These are phyloP conservation scores for Neofusicoccum cordaticola DNA, from an alignment of 2,329 filamentous ascomycete species.

Conservation along the genomic window DNA sequence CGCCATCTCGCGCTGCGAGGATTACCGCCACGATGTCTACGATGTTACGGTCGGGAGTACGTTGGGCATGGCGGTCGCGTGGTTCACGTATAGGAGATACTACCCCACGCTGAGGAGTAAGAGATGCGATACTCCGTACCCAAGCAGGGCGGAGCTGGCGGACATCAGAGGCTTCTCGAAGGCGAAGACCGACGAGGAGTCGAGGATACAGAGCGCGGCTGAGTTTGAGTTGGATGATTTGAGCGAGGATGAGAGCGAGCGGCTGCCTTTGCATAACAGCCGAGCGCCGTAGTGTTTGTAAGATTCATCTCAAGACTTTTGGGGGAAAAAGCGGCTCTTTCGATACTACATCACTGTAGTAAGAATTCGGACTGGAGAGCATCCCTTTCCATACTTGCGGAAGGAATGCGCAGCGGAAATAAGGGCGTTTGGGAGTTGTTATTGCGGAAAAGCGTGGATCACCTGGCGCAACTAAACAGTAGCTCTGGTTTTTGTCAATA, in stretches of 20 bases:
- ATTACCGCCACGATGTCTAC: conserved; percentile 64
- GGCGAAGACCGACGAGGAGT: conserved; percentile 47
- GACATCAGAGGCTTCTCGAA: conserved; percentile 34
- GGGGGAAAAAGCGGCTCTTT: too few relatives aligned
- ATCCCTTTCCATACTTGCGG: too few relatives aligned
- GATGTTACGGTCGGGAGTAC: conserved; percentile 58
- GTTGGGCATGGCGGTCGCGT: conserved; percentile 54
- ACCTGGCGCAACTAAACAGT: too few relatives aligned
- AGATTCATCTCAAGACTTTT: too few relatives aligned
- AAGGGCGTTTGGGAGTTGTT: too few relatives aligned
- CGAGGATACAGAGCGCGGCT: conserved; percentile 26
- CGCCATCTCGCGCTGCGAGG: conserved; percentile 60
- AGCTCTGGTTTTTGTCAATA: too few relatives aligned
- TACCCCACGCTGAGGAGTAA: conserved; percentile 53
- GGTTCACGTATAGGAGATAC: conserved; percentile 60
- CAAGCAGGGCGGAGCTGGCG: conserved; percentile 34
- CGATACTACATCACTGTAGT: too few relatives aligned
- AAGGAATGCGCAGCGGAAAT: too few relatives aligned
- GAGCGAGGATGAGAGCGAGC: conserved; percentile 19
- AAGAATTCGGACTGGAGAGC: too few relatives aligned
- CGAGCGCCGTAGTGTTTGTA: neutral
- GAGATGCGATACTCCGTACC: conserved; percentile 53
- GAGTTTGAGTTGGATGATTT: conserved; percentile 37
- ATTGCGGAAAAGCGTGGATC: too few relatives aligned
- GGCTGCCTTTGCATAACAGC: conserved; percentile 14